Conservation (phyloP, 2,329 filamentous ascomycete species). For the Verticillium zaregamsianum region DNA sequence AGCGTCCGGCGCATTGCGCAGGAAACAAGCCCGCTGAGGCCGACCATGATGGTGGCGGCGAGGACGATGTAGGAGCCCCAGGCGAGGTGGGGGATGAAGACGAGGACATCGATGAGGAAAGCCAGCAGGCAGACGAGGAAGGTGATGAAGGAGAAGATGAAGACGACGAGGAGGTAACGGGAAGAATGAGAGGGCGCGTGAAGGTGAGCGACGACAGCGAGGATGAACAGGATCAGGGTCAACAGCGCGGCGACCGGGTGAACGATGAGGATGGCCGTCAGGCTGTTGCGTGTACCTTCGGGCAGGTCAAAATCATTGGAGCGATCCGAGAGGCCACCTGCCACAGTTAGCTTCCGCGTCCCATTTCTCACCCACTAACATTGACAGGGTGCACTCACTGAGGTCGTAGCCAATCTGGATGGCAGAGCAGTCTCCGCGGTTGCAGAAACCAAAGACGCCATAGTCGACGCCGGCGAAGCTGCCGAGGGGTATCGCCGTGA, state of each 20-base stretch:
- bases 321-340: constrained; percentile 1
- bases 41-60: constrained; percentile 80
- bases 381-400: constrained; percentile 50
- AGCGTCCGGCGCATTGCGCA: constrained; percentile 93
- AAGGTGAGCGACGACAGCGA: constrained; percentile 79
- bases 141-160: constrained; percentile 83
- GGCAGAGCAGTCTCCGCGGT: constrained; percentile 56
- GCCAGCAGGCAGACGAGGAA: constrained; percentile 79
- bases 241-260: constrained; percentile 88
- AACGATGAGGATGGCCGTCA: constrained; percentile 88
- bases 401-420: constrained; percentile 83
- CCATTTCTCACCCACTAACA: not conserved
- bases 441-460: constrained; percentile 90
- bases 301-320: constrained; percentile 52
- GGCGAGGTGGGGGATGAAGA: constrained; percentile 89
- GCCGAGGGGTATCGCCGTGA: constrained; percentile 79
- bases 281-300: constrained; percentile 47
- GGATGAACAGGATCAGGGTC: constrained; percentile 76
- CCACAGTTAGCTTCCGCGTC: not conserved
- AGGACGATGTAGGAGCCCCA: constrained; percentile 96
- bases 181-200: constrained; percentile 86
- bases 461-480: constrained; percentile 73
- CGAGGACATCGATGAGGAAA: constrained; percentile 87
- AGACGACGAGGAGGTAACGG: constrained; percentile 76
- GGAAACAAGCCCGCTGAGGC: constrained; percentile 76